Base-by-base conservation (phyloP, 2,329 filamentous ascomycete genomes). In the Cytospora mali region DNA sequence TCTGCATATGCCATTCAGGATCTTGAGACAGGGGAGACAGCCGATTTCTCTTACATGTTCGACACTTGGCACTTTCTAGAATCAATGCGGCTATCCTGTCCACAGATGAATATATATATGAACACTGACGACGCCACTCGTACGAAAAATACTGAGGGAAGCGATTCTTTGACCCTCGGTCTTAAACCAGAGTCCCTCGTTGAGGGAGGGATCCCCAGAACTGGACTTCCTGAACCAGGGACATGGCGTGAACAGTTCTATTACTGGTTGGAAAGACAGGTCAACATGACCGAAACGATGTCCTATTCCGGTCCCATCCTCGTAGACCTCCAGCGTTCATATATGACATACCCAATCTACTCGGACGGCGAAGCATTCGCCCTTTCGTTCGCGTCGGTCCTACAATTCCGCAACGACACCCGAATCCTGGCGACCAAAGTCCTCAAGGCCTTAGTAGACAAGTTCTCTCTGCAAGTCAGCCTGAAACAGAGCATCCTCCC, bases 341-440 rank as follows among this genome's bases (percentile, higher is more conserved):
- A 56, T 18, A 61, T 56, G 58, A 56, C 39, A 7, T 61, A 61
- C 28, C 52, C 58, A 4, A 51, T 61, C 11, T 29, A 61, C 23
- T 61, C 52, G 10, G 58, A 61, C 29, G 58, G 52, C 31, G 52
- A 55, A 14, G 52, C 29, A 16, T 56, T 61, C 35, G 73, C 71
- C 2, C 69, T 68, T 65, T 68, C 71, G 48, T 74, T 73, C 57
- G 72, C 71, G 65, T 73, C 73, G 64, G 68, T 74, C 39, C 58
- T 74, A 18, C 71, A 71, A 6, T 75, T 73, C 61, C 69, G 72
- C 7, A 67, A 65, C 50, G 72, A 74, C 53, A 72, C 71, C 2
- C 69, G 71, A 25, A 67, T 56, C 16, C 66, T 73, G 4, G 58
- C 52, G 6, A 21, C 16, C 16, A 55, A 35, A 18, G 42, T 56